Evolutionary conservation across 805 yeast genomes (phyloP).

Genomic region (Saccharomycopsis sp.): DNA sequence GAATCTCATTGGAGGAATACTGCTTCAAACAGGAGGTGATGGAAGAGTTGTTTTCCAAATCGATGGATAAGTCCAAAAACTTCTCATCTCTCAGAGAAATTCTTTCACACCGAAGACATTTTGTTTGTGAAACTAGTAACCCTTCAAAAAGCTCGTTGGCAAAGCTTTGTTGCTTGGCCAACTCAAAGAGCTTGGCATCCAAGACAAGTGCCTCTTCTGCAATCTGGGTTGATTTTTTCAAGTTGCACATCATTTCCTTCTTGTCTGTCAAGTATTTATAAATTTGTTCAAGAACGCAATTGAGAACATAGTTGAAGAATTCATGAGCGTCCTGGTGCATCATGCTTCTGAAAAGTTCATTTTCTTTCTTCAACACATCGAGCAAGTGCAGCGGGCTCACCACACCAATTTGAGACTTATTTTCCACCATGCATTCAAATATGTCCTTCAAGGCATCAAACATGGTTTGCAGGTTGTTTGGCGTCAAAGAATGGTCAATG

Average conservation of each 20-base stretch:
- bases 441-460: conserved; percentile 72
- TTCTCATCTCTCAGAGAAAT: conserved; percentile 74
- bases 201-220: conserved; percentile 19
- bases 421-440: conserved; percentile 75
- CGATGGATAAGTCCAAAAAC: conserved; percentile 80
- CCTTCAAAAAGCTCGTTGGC: conserved; percentile 79
- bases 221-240: no score
- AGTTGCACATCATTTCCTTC: conserved; percentile 6
- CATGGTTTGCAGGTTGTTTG: conserved; percentile 42
- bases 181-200: neutral
- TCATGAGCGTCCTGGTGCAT: conserved; percentile 99
- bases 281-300: conserved; percentile 46
- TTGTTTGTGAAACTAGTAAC: conserved; percentile 72
- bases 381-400: conserved; percentile 74
- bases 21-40: conserved; percentile 71
- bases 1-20: conserved; percentile 78
- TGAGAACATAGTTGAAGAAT: conserved; percentile 77
- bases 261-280: conserved; percentile 25
- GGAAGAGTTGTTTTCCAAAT: conserved; percentile 65
- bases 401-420: conserved; percentile 61
- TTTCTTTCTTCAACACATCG: conserved; percentile 68
- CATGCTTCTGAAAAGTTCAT: conserved; percentile 74
- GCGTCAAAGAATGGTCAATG: conserved; percentile 56
- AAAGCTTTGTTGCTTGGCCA: conserved; percentile 31
- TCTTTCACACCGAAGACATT: conserved; percentile 83